phyloP scores from a whole-genome alignment of 306 rosid species.

The Dryas drummondii region DNA sequence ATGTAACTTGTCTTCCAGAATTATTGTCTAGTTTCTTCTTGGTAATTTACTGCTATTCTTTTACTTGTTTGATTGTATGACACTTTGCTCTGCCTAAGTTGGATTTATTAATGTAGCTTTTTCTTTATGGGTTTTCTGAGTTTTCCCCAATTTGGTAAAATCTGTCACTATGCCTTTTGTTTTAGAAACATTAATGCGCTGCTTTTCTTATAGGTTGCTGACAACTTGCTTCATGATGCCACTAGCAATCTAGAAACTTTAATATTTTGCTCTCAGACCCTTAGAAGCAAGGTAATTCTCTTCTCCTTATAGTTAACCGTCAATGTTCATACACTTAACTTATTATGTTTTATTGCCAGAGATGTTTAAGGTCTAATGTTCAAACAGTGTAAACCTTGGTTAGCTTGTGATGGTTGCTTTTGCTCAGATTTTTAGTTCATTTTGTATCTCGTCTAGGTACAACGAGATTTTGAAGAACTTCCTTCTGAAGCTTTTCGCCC shows the following conservation, averaged over 20 bases:
- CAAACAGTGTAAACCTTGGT: slow-evolving; percentile 11
- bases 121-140: slow-evolving; percentile 2
- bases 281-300: slow-evolving; percentile 85
- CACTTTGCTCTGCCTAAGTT: background rate
- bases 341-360: background rate
- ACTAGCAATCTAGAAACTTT: slow-evolving; percentile 92
- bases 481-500: slow-evolving; percentile 94
- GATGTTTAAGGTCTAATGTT: background rate
- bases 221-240: slow-evolving; percentile 92
- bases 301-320: slow-evolving; percentile 2
- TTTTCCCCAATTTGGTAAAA: background rate
- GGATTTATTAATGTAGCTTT: background rate
- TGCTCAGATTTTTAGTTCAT: slow-evolving; percentile 32
- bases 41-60: no score
- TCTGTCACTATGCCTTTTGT: background rate
- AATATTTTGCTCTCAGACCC: slow-evolving; percentile 97
- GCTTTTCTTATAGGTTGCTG: slow-evolving; percentile 70
- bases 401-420: slow-evolving; percentile 21
- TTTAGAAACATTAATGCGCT: slow-evolving; percentile 18
- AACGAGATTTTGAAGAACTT: slow-evolving; percentile 92
- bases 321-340: background rate
- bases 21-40: no score
- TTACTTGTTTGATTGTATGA: background rate
- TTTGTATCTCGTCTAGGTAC: slow-evolving; percentile 57
- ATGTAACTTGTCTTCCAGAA: no score